Base-by-base conservation (phyloP, 2,329 filamentous ascomycete genomes). In the Aspergillus aculeatinus region DNA sequence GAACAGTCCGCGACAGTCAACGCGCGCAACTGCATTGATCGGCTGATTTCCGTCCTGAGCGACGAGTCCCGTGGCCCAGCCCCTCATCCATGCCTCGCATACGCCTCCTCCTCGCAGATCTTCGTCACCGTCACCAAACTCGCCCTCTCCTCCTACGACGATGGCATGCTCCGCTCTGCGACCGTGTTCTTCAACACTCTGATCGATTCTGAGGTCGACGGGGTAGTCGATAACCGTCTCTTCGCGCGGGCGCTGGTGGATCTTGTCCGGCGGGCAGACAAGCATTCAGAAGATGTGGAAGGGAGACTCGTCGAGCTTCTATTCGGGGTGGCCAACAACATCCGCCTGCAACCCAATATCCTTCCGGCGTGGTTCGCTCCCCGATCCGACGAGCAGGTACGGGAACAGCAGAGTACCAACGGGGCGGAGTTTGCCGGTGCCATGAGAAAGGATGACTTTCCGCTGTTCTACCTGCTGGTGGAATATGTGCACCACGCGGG, bases 401-500 rank as follows among this genome's bases (percentile, higher is more conserved):
- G 75, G 47, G 70, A 75, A 48, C 75, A 77, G 21, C 75, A 77
- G 42, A 71, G 72, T 69, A 57, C 80, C 29, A 81, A 82, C 57
- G 83, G 85, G 62, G 84, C 89, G 55, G 87, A 86, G 64, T 96
- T 96, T 73, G 90, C 90, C 0, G 93, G 92, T 3, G 86, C 89
- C 53, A 95, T 91, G 5, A 90, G 96, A 71, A 89, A 92, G 74
- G 90, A 92, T 66, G 94, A 98, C 71, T 99, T 99, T 66, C 95
- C 95, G 0, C 79, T 99, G 1, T 98, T 97, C 77, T 98, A 98
- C 73, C 85, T 98, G 47, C 81, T 99, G 65, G 91, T 99, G 72
- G 93, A 99, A 73, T 96, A 96, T 73, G 96, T 99, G 56, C 94
- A 99, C 71, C 90, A 96, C 66, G 94, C 97, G 72, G 95, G 95